Evolutionary conservation across 2,329 filamentous ascomycete species (phyloP).

Genomic region (Penicillium sp.): DNA sequence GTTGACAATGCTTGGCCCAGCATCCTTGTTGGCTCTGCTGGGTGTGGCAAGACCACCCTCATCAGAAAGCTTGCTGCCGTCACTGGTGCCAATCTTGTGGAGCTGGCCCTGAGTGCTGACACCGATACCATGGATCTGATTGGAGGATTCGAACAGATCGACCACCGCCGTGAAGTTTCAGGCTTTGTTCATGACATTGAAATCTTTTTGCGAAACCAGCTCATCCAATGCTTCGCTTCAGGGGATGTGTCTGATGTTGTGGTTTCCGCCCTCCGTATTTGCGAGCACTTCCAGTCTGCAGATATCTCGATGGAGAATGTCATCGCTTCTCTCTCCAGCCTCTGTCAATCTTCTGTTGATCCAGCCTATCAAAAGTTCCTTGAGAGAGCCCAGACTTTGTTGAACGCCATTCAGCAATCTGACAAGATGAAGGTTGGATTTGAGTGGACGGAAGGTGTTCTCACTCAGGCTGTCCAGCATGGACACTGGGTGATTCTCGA

Average conservation of each 20-base stretch:
- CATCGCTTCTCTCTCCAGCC: constrained; percentile 31
- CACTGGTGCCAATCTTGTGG: constrained; percentile 73
- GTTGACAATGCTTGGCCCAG: constrained; percentile 85
- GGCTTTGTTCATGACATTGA: constrained; percentile 58
- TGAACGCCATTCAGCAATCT: constrained; percentile 58
- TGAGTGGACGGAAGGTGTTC: constrained; percentile 92
- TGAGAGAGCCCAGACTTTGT: constrained; percentile 51
- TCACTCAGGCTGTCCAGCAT: constrained; percentile 81
- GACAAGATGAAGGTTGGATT: constrained; percentile 72
- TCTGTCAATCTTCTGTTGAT: constrained; percentile 45
- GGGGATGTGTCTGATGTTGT: constrained; percentile 22
- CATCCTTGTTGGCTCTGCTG: constrained; percentile 82
- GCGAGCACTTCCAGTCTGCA: constrained; percentile 31
- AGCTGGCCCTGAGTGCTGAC: constrained; percentile 89
- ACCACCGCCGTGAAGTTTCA: constrained; percentile 72
- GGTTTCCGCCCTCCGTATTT: constrained; percentile 33
- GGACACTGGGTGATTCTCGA: constrained; percentile 94
- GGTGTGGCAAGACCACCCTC: constrained; percentile 81
- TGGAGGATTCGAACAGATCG: constrained; percentile 93
- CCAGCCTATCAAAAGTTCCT: constrained; percentile 53
- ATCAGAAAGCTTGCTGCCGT: constrained; percentile 78
- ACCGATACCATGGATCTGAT: constrained; percentile 97
- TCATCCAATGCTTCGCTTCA: constrained; percentile 32
- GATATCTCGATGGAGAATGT: constrained; percentile 34
- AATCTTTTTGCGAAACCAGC: constrained; percentile 51